These are phyloP conservation scores for Arxiozyma slooffiae DNA, from an alignment of 1,139 yeast species.

Conservation along the genomic window DNA sequence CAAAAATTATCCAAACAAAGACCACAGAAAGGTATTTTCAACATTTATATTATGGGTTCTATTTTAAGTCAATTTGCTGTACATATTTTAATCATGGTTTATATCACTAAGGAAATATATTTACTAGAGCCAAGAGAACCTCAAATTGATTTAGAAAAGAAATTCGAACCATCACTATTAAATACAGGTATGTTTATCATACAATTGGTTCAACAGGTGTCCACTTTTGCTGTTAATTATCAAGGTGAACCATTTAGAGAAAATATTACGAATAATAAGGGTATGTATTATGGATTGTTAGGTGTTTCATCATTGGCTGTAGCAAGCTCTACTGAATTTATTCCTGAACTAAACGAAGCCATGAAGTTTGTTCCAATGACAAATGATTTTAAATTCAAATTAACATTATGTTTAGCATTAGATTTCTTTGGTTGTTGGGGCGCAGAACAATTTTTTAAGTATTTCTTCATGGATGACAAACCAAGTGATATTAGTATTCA, in stretches of 20 bases:
- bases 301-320: constrained; percentile 87
- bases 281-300: constrained; percentile 90
- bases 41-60: constrained; percentile 92
- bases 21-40: constrained; percentile 97
- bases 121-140: constrained; percentile 86
- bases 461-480: constrained; percentile 78
- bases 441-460: constrained; percentile 72
- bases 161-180: constrained; percentile 76
- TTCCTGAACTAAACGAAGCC: constrained; percentile 89
- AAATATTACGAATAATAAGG: constrained; percentile 79
- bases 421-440: constrained; percentile 73
- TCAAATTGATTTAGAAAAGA: constrained; percentile 78
- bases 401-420: constrained; percentile 60
- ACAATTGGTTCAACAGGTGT: constrained; percentile 92
- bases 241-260: constrained; percentile 97
- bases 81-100: constrained; percentile 73
- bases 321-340: constrained; percentile 86
- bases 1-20: constrained; percentile 85
- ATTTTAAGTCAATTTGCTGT: constrained; percentile 93
- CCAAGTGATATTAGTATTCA: constrained; percentile 78
- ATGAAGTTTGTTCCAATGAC: constrained; percentile 88
- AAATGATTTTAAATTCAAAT: constrained; percentile 59
- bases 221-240: constrained; percentile 95
- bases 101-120: constrained; percentile 75
- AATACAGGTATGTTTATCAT: constrained; percentile 93